Conservation (phyloP, 108 stramenopile genomes). For the Skeletonema menzelii region DNA sequence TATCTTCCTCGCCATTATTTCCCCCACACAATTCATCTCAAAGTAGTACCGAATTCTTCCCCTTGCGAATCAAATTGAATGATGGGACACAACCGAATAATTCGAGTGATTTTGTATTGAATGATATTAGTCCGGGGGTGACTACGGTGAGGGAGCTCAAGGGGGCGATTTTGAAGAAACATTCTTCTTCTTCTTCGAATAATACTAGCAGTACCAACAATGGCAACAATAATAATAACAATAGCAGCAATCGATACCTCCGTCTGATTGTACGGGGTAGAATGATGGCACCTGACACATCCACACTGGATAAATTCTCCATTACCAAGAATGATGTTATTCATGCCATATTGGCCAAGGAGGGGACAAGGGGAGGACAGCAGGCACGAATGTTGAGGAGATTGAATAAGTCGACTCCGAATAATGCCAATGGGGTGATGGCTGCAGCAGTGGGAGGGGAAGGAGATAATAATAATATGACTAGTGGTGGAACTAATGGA, state of each 20-base stretch:
- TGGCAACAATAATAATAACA: neutral
- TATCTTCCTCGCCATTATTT: neutral
- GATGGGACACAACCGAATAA: conserved; percentile 8
- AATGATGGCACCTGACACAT: conserved; percentile 72
- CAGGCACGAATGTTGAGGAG: conserved; percentile 27
- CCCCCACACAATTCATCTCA: neutral
- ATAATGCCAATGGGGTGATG: conserved; percentile 4
- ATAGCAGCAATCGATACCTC: conserved; percentile 40
- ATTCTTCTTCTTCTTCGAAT: neutral
- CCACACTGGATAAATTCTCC: conserved; percentile 48
- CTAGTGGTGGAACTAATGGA: neutral
- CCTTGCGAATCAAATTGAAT: conserved; percentile 29
- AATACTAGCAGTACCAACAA: neutral
- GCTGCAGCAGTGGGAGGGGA: too few relatives aligned
- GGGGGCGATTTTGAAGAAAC: conserved; percentile 12
- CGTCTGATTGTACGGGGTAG: conserved; percentile 76
- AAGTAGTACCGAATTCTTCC: neutral
- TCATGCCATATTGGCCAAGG: conserved; percentile 72
- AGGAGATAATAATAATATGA: too few relatives aligned
- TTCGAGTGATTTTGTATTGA: conserved; percentile 7
- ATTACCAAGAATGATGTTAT: conserved; percentile 62
- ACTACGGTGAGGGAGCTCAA: conserved; percentile 14
- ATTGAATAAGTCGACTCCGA: conserved; percentile 6
- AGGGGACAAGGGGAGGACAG: conserved; percentile 39
- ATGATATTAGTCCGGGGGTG: neutral